These are phyloP conservation scores for Aspergillus arachidicola DNA, from an alignment of 2,329 filamentous ascomycete species.

Conservation along the genomic window DNA sequence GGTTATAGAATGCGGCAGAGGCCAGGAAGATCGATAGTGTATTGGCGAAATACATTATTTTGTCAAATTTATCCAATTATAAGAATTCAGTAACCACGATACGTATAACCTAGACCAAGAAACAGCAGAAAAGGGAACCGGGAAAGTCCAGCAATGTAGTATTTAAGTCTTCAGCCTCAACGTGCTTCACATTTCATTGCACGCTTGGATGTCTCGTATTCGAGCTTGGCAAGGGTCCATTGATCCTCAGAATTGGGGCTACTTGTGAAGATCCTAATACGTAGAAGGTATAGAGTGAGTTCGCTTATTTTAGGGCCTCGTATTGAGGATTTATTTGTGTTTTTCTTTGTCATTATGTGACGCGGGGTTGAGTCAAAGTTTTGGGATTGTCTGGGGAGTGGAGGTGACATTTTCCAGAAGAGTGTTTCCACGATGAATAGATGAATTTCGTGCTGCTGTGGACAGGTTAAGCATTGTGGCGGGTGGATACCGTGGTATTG, in stretches of 20 bases:
- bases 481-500: too few species aligned
- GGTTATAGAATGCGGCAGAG: not conserved
- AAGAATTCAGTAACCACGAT: not conserved
- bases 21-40: not conserved
- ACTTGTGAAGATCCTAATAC: not conserved
- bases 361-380: not conserved
- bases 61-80: not conserved
- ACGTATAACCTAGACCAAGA: not conserved
- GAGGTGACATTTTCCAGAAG: not conserved
- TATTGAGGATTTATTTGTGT: not conserved
- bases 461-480: too few species aligned
- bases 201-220: not conserved
- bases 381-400: too few species aligned
- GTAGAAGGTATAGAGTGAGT: not conserved
- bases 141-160: too few species aligned
- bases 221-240: not conserved
- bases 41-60: not conserved
- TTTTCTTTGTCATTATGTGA: not conserved
- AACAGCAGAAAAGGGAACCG: not conserved
- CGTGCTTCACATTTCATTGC: not conserved
- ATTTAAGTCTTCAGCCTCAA: not conserved
- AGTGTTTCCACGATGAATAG: too few species aligned
- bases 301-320: not conserved
- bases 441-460: too few species aligned
- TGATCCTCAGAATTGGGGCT: not conserved